Evolutionary conservation across 345 rosid genomes (phyloP).

Genomic region (Citrus trifoliata): DNA sequence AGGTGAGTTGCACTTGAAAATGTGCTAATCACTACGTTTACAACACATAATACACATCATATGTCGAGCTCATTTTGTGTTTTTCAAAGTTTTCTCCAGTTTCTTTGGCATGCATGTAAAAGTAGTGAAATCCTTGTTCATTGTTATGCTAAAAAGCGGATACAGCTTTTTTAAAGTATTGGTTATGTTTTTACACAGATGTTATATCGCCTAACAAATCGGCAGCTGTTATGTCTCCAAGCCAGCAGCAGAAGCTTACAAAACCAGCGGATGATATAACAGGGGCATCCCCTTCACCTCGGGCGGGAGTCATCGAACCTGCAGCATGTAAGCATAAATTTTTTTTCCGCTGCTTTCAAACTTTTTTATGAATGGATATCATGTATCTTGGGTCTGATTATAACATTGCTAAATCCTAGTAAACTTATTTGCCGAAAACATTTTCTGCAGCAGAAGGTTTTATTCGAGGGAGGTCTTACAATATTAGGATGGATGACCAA

Average conservation of each 20-base stretch:
- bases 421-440: conserved; percentile 40
- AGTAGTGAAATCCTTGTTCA: not conserved
- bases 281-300: conserved; percentile 34
- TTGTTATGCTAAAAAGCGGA: not conserved
- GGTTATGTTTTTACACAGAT: conserved; percentile 34
- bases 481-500: conserved; percentile 89
- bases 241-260: conserved; percentile 41
- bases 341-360: conserved; percentile 16
- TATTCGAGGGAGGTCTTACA: conserved; percentile 95
- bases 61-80: not conserved
- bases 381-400: conserved; percentile 16
- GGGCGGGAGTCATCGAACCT: conserved; percentile 39
- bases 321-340: conserved; percentile 52
- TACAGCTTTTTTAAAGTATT: conserved; percentile 18
- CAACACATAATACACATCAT: not conserved
- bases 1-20: conserved; percentile 37
- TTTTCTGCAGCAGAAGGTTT: conserved; percentile 91
- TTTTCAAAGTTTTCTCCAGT: not conserved
- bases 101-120: not conserved
- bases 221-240: conserved; percentile 37
- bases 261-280: conserved; percentile 40
- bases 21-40: not conserved
- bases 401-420: conserved; percentile 21
- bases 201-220: conserved; percentile 35
- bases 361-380: not conserved